These are phyloP conservation scores for Castanea crenata DNA, from an alignment of 306 rosid species.

Conservation along the genomic window DNA sequence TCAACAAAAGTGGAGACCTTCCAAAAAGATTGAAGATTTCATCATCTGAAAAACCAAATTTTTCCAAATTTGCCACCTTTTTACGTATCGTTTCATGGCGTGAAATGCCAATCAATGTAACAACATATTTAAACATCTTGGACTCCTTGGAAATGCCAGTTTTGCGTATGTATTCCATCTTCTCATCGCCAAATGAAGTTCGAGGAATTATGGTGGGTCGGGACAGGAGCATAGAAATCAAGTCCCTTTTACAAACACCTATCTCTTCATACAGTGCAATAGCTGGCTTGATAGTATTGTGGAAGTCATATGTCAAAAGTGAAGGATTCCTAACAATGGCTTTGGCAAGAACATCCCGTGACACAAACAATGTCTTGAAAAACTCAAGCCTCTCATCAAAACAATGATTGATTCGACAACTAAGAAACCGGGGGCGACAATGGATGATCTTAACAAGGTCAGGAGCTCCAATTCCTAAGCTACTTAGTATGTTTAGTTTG, in stretches of 20 bases:
- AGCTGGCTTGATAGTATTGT: conserved; percentile 33
- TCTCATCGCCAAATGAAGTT: not conserved
- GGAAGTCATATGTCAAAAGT: conserved; percentile 43
- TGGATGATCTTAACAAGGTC: conserved; percentile 61
- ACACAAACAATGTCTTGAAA: too few species aligned
- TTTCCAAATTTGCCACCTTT: conserved; percentile 53
- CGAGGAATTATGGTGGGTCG: not conserved
- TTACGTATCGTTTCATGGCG: conserved; percentile 58
- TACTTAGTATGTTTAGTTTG: conserved; percentile 45
- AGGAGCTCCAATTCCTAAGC: conserved; percentile 47
- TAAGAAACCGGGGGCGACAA: conserved; percentile 62
- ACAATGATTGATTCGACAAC: conserved; percentile 26
- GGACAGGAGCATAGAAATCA: conserved; percentile 51
- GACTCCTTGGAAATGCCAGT: conserved; percentile 45
- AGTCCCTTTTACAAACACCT: conserved; percentile 56
- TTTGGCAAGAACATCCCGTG: conserved; percentile 37
- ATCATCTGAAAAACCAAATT: conserved; percentile 64
- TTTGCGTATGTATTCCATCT: not conserved
- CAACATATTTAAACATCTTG: conserved; percentile 67
- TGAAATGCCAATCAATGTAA: conserved; percentile 65
- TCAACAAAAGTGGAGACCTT: conserved; percentile 48
- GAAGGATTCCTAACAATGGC: conserved; percentile 83
- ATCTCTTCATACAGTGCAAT: conserved; percentile 46
- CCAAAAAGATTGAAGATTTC: conserved; percentile 58
- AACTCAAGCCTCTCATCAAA: not conserved